Conservation (phyloP, 2,329 filamentous ascomycete species). For the Zymoseptoria ardabiliae region DNA sequence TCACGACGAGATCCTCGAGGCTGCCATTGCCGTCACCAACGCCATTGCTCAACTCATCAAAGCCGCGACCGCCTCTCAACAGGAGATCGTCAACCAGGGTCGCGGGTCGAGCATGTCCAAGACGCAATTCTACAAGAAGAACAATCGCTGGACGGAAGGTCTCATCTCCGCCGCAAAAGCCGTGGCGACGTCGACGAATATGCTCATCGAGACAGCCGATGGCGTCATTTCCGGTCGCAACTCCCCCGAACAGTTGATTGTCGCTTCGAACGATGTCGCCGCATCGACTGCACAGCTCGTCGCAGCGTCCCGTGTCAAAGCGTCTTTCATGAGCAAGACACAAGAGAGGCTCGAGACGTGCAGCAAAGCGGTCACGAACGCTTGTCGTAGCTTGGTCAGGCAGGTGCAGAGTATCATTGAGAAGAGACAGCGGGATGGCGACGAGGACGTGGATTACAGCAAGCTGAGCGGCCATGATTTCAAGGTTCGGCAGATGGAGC, state of each 20-base stretch:
- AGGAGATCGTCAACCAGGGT: constrained; percentile 93
- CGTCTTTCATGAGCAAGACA: constrained; percentile 94
- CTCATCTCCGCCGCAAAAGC: constrained; percentile 96
- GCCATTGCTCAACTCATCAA: constrained; percentile 93
- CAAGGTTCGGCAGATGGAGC: constrained; percentile 98
- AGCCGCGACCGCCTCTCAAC: constrained; percentile 83
- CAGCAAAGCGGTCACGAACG: constrained; percentile 83
- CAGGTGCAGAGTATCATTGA: constrained; percentile 94
- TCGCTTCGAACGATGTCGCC: constrained; percentile 93
- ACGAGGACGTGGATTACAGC: constrained; percentile 75
- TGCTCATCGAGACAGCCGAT: constrained; percentile 94
- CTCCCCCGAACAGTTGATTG: constrained; percentile 92
- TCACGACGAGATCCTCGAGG: constrained; percentile 89
- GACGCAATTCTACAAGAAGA: constrained; percentile 99
- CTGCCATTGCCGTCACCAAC: constrained; percentile 85
- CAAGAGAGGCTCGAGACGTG: constrained; percentile 87
- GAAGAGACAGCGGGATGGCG: constrained; percentile 70
- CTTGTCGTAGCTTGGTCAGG: constrained; percentile 78
- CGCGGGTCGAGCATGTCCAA: constrained; percentile 65
- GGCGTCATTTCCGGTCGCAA: constrained; percentile 88
- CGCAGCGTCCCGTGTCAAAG: constrained; percentile 91
- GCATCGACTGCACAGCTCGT: constrained; percentile 95
- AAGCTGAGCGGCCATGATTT: constrained; percentile 91
- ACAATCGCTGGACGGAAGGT: constrained; percentile 98
- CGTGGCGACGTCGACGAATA: constrained; percentile 87